Evolutionary conservation across 768 basidiomycete species (phyloP).

Genomic region (Calocybe cyanea): DNA sequence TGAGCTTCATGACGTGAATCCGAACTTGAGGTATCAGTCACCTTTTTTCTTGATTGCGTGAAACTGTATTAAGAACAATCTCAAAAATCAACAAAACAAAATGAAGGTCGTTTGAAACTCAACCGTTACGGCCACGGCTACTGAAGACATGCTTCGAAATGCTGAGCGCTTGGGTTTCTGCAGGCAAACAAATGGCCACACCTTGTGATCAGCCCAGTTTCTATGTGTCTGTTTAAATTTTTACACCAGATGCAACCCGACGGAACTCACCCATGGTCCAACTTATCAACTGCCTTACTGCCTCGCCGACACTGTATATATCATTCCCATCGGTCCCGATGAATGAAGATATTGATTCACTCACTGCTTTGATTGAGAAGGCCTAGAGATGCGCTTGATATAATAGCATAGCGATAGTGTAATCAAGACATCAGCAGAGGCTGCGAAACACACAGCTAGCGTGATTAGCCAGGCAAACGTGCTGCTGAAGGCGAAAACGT

Average conservation of each 20-base stretch:
- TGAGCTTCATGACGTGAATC: slow-evolving; percentile 8
- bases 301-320: slow-evolving; percentile 8
- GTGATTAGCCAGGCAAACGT: slow-evolving; percentile 24
- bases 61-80: slow-evolving; percentile 13
- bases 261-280: slow-evolving; percentile 22
- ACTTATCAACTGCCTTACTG: slow-evolving; percentile 15
- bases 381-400: slow-evolving; percentile 7
- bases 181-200: not conserved
- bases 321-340: not conserved
- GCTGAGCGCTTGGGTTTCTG: not conserved
- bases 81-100: not conserved
- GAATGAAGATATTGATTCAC: slow-evolving; percentile 6
- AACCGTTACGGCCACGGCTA: slow-evolving; percentile 20
- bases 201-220: slow-evolving; percentile 23
- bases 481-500: slow-evolving; percentile 16
- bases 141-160: slow-evolving; percentile 18
- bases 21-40: not conserved
- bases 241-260: not conserved
- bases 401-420: slow-evolving; percentile 20
- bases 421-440: slow-evolving; percentile 21
- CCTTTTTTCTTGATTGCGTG: slow-evolving; percentile 19
- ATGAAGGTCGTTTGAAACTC: slow-evolving; percentile 1
- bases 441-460: slow-evolving; percentile 16
- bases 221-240: no score
- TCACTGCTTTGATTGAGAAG: slow-evolving; percentile 8